A percentile compares a stretch with the other conserved stretches of the same genome.
Evolutionary conservation across 2,329 filamentous ascomycete species (phyloP).

Genomic region (Alternaria sp.): DNA sequence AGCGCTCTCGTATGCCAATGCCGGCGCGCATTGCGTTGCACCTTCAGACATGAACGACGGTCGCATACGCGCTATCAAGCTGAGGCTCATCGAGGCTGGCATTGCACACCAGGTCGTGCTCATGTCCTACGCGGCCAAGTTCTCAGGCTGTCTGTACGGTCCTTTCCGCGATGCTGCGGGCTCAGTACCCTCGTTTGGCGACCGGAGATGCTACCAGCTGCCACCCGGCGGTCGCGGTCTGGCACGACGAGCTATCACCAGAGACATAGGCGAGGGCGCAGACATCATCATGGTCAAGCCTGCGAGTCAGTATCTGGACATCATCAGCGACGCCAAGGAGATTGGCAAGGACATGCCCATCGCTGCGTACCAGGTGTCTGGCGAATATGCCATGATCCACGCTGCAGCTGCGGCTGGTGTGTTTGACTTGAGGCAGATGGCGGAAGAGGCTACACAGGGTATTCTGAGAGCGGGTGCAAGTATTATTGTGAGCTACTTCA

Average conservation of each 20-base stretch:
- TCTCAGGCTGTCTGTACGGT: slow-evolving; percentile 94
- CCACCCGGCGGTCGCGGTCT: slow-evolving; percentile 91
- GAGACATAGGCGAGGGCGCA: slow-evolving; percentile 92
- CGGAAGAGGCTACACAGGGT: slow-evolving; percentile 91
- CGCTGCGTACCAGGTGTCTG: slow-evolving; percentile 95
- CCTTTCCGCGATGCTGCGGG: slow-evolving; percentile 97
- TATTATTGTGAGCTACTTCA: slow-evolving; percentile 94
- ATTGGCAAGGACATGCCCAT: slow-evolving; percentile 90
- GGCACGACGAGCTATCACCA: slow-evolving; percentile 84
- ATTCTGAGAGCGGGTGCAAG: slow-evolving; percentile 92
- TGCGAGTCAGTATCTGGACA: slow-evolving; percentile 93
- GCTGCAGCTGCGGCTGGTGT: slow-evolving; percentile 95
- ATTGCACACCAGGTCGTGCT: slow-evolving; percentile 89
- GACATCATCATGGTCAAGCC: slow-evolving; percentile 99
- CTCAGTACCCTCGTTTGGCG: slow-evolving; percentile 88
- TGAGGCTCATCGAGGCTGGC: slow-evolving; percentile 94
- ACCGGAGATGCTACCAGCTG: slow-evolving; percentile 95
- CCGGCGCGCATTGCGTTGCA: slow-evolving; percentile 94
- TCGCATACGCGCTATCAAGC: slow-evolving; percentile 94
- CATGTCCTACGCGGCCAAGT: slow-evolving; percentile 99
- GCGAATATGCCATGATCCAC: slow-evolving; percentile 98
- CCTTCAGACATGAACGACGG: slow-evolving; percentile 99
- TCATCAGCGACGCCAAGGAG: slow-evolving; percentile 97
- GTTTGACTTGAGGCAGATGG: slow-evolving; percentile 94
- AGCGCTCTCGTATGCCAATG: slow-evolving; percentile 95